phyloP scores from a whole-genome alignment of 1,139 yeast species.

The Geotrichum candidum region DNA sequence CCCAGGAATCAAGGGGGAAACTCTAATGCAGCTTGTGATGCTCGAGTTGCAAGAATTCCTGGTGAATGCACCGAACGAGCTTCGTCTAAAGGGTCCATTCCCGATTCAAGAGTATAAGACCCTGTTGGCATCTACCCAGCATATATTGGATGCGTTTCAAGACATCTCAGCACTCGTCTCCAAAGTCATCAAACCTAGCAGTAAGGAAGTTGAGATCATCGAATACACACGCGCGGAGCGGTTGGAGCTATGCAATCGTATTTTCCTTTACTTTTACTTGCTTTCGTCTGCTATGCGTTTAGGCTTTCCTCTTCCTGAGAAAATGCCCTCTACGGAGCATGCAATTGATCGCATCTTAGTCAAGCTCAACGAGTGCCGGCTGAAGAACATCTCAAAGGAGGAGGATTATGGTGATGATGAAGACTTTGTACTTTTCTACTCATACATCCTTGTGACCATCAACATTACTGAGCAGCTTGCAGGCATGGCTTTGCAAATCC shows the following conservation, averaged over 20 bases:
- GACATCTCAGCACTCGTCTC: constrained; percentile 63
- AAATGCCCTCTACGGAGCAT: constrained; percentile 72
- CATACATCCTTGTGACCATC: constrained; percentile 66
- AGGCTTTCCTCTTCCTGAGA: constrained; percentile 70
- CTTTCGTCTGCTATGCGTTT: constrained; percentile 69
- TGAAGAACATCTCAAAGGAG: not conserved
- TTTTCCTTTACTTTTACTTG: constrained; percentile 70
- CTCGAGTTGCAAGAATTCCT: constrained; percentile 55
- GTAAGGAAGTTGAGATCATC: constrained; percentile 52
- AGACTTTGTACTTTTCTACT: constrained; percentile 69
- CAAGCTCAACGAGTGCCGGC: constrained; percentile 42
- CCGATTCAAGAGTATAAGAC: constrained; percentile 49
- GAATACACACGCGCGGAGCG: constrained; percentile 54
- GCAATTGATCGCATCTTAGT: constrained; percentile 65
- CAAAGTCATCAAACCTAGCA: constrained; percentile 51
- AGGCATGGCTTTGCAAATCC: constrained; percentile 48
- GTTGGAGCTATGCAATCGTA: constrained; percentile 61
- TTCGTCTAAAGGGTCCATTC: constrained; percentile 68
- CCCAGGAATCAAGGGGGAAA: constrained; percentile 32
- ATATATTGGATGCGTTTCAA: constrained; percentile 67
- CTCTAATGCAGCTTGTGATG: constrained; percentile 46
- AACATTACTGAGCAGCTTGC: constrained; percentile 62
- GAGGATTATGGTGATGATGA: constrained; percentile 38
- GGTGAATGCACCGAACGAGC: constrained; percentile 70
- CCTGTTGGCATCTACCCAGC: constrained; percentile 53